Base-by-base conservation (phyloP, 1,139 yeast species). In the Geotrichum citri-aurantii region DNA sequence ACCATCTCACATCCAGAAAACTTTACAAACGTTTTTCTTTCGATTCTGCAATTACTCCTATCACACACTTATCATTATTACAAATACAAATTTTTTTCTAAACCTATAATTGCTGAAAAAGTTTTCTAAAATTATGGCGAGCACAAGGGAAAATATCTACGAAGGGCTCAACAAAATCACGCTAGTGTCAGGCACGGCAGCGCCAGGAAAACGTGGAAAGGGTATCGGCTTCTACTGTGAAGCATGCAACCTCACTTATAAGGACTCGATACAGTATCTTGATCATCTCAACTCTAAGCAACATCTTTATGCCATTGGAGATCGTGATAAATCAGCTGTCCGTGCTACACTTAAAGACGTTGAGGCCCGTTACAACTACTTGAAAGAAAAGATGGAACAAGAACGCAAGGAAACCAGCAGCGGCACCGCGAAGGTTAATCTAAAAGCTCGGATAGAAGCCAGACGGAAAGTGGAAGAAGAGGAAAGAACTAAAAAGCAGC, bases 171-270 rank as follows among this genome's bases (percentile, higher is more conserved):
- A 81, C 63, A 75, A 77, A 61, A 74, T 78, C 42, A 73, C 77
- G 8, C 71, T 83, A 40, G 80, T 77, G 3, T 74, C 79, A 1
- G 72, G 74, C 1, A 76, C 79, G 8, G 73, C 82, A 1, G 71
- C 77, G 1, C 71, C 73, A 1, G 76, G 79, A 1, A 75, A 74
- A 47, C 78, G 83, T 55, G 90, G 90, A 52, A 79, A 84, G 64
- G 87, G 83, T 19, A 83, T 87, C 64, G 97, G 97, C 1, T 91
- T 91, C 71, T 81, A 83, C 66, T 92, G 98, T 72, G 88, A 87
- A 19, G 74, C 83, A 1, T 92, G 98, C 70, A 82, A 86, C 65
- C 72, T 88, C 63, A 86, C 95, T 1, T 91, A 82, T 72, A 82
- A 89, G 67, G 97, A 92, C 71, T 86, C 87, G 59, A 75, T 90